Conservation (phyloP, 352 stramenopile genomes). For the Globisporangium heterothallicum region DNA sequence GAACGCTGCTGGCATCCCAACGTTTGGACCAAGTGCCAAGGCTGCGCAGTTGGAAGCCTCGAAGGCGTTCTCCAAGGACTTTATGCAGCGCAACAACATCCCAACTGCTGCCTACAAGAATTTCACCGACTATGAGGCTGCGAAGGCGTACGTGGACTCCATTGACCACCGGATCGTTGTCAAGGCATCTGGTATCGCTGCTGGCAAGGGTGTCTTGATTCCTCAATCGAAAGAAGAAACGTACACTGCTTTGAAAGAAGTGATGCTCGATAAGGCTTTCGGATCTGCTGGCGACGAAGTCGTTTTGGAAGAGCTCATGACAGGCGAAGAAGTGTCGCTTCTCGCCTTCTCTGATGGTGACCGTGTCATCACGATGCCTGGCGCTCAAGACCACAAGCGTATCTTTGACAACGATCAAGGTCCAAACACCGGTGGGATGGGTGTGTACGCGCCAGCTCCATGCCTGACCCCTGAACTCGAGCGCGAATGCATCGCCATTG, state of each 20-base stretch:
- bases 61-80: slow-evolving; percentile 99
- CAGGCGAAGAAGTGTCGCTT: slow-evolving; percentile 96
- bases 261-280: slow-evolving; percentile 97
- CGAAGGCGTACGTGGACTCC: slow-evolving; percentile 90
- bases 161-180: slow-evolving; percentile 96
- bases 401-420: slow-evolving; percentile 96
- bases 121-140: slow-evolving; percentile 92
- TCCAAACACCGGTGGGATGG: slow-evolving; percentile 99
- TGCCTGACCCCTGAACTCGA: slow-evolving; percentile 92
- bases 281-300: slow-evolving; percentile 94
- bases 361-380: slow-evolving; percentile 93
- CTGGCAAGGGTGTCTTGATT: slow-evolving; percentile 98
- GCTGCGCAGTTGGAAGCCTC: slow-evolving; percentile 96
- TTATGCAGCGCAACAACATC: slow-evolving; percentile 97
- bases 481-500: slow-evolving; percentile 87
- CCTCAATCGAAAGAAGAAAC: slow-evolving; percentile 91
- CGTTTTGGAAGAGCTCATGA: slow-evolving; percentile 98
- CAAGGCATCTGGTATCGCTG: slow-evolving; percentile 99
- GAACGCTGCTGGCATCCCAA: slow-evolving; percentile 86
- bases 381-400: slow-evolving; percentile 99
- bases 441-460: slow-evolving; percentile 96
- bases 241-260: slow-evolving; percentile 91
- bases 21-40: slow-evolving; percentile 94
- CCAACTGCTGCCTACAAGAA: slow-evolving; percentile 96
- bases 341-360: slow-evolving; percentile 98